Evolutionary conservation across 2,329 filamentous ascomycete genomes (phyloP).

Genomic region (Exophiala xenobiotica): DNA sequence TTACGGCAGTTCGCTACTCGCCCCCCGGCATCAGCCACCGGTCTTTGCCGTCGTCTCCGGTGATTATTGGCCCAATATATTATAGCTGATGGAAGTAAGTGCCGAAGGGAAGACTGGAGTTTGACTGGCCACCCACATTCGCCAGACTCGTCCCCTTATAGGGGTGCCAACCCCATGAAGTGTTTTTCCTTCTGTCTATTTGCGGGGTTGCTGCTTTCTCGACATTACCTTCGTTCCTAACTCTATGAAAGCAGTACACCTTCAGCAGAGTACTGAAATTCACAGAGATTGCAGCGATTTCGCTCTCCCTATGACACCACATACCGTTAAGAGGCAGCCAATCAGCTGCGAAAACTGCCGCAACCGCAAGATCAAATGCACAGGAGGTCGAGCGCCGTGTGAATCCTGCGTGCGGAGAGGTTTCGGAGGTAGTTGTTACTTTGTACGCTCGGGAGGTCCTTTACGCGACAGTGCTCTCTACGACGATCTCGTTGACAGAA

Average conservation of each 20-base stretch:
- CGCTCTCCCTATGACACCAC: slow-evolving; percentile 15
- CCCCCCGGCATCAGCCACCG: background rate
- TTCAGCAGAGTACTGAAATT: no score
- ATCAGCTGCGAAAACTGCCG: slow-evolving; percentile 44
- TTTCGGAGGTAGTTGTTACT: slow-evolving; percentile 38
- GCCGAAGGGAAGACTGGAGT: background rate
- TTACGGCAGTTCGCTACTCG: background rate
- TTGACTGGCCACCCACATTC: background rate
- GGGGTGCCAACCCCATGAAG: background rate
- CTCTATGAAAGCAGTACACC: no score
- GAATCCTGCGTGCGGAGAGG: slow-evolving; percentile 42
- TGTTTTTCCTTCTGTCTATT: background rate
- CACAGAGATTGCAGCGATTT: no score
- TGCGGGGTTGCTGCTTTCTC: background rate
- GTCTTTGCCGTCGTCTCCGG: background rate
- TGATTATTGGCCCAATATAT: background rate
- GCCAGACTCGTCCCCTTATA: background rate
- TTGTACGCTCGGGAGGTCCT: slow-evolving; percentile 34
- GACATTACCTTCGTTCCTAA: no score
- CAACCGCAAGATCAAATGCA: slow-evolving; percentile 42
- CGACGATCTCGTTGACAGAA: slow-evolving; percentile 34
- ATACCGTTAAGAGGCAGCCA: slow-evolving; percentile 28
- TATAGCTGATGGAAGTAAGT: background rate
- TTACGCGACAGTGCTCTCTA: background rate
- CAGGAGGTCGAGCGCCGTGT: slow-evolving; percentile 41